Base-by-base conservation (phyloP, 148 eudicot genomes). In the Cornus kousa region DNA sequence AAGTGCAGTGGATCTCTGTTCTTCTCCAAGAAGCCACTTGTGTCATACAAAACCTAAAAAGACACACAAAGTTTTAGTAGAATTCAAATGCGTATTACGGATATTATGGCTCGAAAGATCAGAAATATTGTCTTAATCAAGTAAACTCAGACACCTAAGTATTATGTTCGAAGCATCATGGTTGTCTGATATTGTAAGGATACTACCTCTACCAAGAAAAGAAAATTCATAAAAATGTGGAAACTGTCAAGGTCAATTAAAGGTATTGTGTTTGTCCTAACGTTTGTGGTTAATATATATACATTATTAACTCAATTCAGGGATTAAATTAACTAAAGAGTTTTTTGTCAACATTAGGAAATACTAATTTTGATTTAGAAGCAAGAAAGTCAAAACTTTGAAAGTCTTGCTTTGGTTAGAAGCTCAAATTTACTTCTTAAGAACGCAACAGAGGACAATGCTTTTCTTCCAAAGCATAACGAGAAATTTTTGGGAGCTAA, bases 1-100 rank as follows among this genome's bases (percentile, higher is more conserved):
- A 85, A 83, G 85, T 89, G 97, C 79, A 93, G 46, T 31, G 86
- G 78, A 88, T 96, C 95, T 84, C 97, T 88, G 86, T 96, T 96
- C 88, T 92, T 93, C 66, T 92, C 95, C 94, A 96, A 90, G 86
- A 96, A 93, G 65, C 87, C 91, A 53, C 76, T 76, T 72, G 94
- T 80, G 75, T 90, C 90, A 80, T 94, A 94, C 46, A 80, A 64
- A 85, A 94, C 98, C 98, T 94, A 78, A 65, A 39, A 40, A 72
- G 37, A 78, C 8, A 4, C 37, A 43, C 48, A 12, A 16, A 16
- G 17, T 53, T 35, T 35, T 53, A 53, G 16, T 53, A 53, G 17
- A 13, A 53, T 53, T 53, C 59, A 53, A 11, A 53, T 53, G 59
- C 59, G 7, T 14, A 53, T 53, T 53, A 53, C 4, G 7, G 19